Evolutionary conservation across 2,329 filamentous ascomycete species (phyloP).

Genomic region (Xylariaceae sp.): DNA sequence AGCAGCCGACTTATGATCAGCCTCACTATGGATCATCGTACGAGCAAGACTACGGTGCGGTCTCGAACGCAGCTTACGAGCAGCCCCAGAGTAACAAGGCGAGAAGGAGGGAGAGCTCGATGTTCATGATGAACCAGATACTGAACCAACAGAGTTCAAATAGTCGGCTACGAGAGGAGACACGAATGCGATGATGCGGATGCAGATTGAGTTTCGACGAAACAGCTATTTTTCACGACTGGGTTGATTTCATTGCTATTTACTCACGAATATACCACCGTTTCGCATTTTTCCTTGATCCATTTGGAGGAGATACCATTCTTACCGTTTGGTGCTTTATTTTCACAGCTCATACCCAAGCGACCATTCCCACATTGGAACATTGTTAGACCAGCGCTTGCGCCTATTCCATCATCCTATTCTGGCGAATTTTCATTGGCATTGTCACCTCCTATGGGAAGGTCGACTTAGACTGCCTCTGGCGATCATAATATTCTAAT

Average conservation of each 20-base stretch:
- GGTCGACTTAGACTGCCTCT: slow-evolving; percentile 9
- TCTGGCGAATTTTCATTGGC: background rate
- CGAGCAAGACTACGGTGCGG: slow-evolving; percentile 27
- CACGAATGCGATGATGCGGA: slow-evolving; percentile 29
- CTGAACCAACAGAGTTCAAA: slow-evolving; percentile 47
- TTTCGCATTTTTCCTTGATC: slow-evolving; percentile 11
- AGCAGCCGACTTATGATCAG: slow-evolving; percentile 34
- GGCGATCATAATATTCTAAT: slow-evolving; percentile 22
- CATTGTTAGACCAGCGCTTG: slow-evolving; percentile 7
- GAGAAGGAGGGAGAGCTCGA: slow-evolving; percentile 56
- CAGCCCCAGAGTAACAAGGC: slow-evolving; percentile 34
- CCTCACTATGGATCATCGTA: slow-evolving; percentile 25
- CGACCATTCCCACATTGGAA: slow-evolving; percentile 6
- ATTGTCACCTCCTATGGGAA: slow-evolving; percentile 6
- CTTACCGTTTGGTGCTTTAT: slow-evolving; percentile 9
- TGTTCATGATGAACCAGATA: slow-evolving; percentile 47
- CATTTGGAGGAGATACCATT: slow-evolving; percentile 13
- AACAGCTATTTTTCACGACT: background rate
- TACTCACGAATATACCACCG: slow-evolving; percentile 10
- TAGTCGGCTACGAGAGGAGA: slow-evolving; percentile 52
- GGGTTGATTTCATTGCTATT: slow-evolving; percentile 8
- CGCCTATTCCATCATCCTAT: background rate
- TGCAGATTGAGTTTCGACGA: too few species aligned
- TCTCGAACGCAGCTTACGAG: slow-evolving; percentile 28
- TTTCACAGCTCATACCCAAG: slow-evolving; percentile 4